These are phyloP conservation scores for Scutellaria galericulata DNA, from an alignment of 257 asterid genomes.

Conservation along the genomic window DNA sequence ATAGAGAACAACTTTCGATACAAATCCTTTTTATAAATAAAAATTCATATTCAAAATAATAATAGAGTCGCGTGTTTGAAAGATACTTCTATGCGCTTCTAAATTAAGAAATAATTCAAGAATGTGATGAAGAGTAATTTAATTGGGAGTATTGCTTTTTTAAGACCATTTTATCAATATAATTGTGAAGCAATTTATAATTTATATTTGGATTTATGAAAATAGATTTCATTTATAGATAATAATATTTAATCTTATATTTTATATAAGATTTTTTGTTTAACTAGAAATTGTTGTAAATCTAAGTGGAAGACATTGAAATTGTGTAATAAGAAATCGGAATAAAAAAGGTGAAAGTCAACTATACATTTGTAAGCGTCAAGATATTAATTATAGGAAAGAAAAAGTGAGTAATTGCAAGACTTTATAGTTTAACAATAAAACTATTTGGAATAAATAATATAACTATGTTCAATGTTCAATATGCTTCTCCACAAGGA, in stretches of 20 bases:
- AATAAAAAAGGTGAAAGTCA: constrained; percentile 20
- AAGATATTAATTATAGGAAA: background rate
- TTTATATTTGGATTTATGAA: too few species aligned
- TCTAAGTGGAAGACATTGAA: constrained; percentile 35
- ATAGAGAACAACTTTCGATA: background rate
- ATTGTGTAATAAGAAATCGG: background rate
- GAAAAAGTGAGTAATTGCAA: background rate
- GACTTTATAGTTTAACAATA: background rate
- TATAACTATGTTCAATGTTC: background rate
- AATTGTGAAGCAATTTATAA: too few species aligned
- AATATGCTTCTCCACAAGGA: constrained; percentile 34
- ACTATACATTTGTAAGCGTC: constrained; percentile 8
- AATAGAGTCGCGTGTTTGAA: too few species aligned
- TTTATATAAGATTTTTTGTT: background rate
- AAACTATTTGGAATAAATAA: background rate
- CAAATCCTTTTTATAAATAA: background rate
- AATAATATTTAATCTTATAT: too few species aligned
- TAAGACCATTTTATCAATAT: too few species aligned
- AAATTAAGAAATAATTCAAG: too few species aligned
- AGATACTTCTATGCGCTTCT: too few species aligned
- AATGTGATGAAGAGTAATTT: too few species aligned
- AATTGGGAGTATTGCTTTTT: too few species aligned
- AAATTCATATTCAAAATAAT: background rate
- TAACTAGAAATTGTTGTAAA: background rate
- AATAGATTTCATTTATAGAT: too few species aligned